Base-by-base conservation (phyloP, 768 basidiomycete species). In the Lyophyllum shimeji region DNA sequence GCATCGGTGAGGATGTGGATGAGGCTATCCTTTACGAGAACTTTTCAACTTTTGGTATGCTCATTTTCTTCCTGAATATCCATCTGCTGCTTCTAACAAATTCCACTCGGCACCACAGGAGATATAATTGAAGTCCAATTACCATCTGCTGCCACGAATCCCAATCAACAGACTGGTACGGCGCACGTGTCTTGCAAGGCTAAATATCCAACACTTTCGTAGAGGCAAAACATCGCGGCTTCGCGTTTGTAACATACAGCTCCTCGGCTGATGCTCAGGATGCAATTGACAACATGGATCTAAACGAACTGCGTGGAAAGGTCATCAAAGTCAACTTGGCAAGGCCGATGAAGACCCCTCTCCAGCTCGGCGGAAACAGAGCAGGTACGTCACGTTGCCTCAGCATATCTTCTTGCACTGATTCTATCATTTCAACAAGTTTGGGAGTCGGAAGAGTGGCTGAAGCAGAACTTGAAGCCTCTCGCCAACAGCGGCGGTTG, bases 221-320 rank as follows among this genome's bases (percentile, higher is more conserved):
- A 52, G 89, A 89, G 58, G 72, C 73, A n/a, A 93, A 90, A 74
- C 92, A 93, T 69, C 86, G 94, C 44, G 96, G 95, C 9, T 98
- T 95, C 74, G 96, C 88, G 8, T 98, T 98, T 67, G 83, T 98
- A 46, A 95, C 94, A 1, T 98, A 84, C 68, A 74, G 85, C 11
- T 88, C 87, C 7, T 68, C 89, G 8, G 81, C 82, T 21, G 93
- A 96, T 71, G 95, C 96, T 4, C 89, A 92, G 67, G 95, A 98
- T 69, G 96, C 96, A 25, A 96, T 98, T 58, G 96, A 98, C 78
- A 98, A 98, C 74, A 98, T 95, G 92, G 95, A 98, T 71, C 76
- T 95, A 72, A 97, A 96, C 66, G 95, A 95, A 68, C 77, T 91
- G 56, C 80, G 76, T 48, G 93, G 86, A 48, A 83, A 82, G 56